Base-by-base conservation (phyloP, 805 yeast genomes). In the Ogataea haglerorum region DNA sequence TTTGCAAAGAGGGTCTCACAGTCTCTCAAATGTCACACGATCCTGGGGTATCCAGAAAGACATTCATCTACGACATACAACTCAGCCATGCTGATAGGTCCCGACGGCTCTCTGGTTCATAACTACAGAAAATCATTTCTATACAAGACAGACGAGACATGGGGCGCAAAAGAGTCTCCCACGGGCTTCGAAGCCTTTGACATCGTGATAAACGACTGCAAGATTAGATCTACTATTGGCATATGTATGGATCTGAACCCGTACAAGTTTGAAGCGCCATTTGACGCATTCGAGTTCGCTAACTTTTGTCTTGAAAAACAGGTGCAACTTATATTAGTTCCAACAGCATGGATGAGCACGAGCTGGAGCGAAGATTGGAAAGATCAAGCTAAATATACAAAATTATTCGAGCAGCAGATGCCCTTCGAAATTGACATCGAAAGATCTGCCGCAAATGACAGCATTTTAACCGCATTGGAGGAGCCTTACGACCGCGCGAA, bases 221-320 rank as follows among this genome's bases (percentile, higher is more conserved):
- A 16, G 4, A 49, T 75, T 6, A 70, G 59, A 25, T 65, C 83
- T 1, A 72, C 80, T 24, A 69, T 90, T 40, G 98, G 96, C 0
- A 88, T 90, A 5, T 90, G 98, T 58, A 90, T 90, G 97, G 98
- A 90, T 63, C 61, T 90, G 46, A 89, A 86, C 58, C 96, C 96
- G 0, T 84, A 85, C 59, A 72, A 85, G 57, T 90, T 90, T 59
- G 68, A 75, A 47, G 88, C 95, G 1, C 89, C 95, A 1, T 89
- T 87, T 62, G 68, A 72, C 26, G 70, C 68, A 18, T 87, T 75
- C 56, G 97, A 90, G 60, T 86, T 85, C 60, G 72, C 90, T 0
- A 58, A 62, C 21, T 68, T 69, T 38, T 78, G 85, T 43, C 56
- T 65, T 15, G 51, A 61, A 0, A 70, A 78, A 31, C 53, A 67